Percentiles rank a stretch among this genome's conserved stretches.
These are phyloP conservation scores for Iris pallida DNA, from an alignment of 116 monocot genomes.

Conservation along the genomic window DNA sequence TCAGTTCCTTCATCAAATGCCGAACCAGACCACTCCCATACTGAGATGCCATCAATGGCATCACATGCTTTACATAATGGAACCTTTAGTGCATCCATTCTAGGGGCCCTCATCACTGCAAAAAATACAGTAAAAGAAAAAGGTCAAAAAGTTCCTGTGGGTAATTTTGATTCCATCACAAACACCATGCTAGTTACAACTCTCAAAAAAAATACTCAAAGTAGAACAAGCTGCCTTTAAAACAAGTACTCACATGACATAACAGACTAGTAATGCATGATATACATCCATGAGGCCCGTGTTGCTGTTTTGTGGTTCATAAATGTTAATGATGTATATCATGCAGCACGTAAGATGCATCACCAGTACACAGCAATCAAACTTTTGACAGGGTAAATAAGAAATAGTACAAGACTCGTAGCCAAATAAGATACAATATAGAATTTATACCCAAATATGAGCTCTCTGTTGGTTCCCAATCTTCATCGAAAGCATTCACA, in stretches of 20 bases:
- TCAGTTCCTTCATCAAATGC: slow-evolving; percentile 83
- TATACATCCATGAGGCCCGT: no score
- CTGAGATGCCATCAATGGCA: slow-evolving; percentile 56
- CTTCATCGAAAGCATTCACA: slow-evolving; percentile 46
- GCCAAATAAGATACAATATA: background rate
- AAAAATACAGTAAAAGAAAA: background rate
- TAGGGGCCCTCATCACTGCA: slow-evolving; percentile 77
- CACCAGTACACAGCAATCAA: background rate
- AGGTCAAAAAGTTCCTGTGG: no score
- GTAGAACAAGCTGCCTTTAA: no score
- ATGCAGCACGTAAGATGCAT: no score
- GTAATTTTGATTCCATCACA: no score
- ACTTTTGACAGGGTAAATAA: background rate
- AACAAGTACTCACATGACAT: no score
- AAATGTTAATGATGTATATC: no score
- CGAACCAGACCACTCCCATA: slow-evolving; percentile 95
- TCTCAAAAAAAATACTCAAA: no score
- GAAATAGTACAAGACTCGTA: background rate
- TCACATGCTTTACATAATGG: slow-evolving; percentile 29
- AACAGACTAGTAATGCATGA: no score
- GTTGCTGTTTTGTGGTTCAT: no score
- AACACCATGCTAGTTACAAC: no score
- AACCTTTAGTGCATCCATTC: slow-evolving; percentile 68
- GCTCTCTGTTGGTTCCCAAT: slow-evolving; percentile 50
- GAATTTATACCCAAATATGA: slow-evolving; percentile 60